phyloP scores from a whole-genome alignment of 106 monocot genomes.

The Iris macrosiphon region DNA sequence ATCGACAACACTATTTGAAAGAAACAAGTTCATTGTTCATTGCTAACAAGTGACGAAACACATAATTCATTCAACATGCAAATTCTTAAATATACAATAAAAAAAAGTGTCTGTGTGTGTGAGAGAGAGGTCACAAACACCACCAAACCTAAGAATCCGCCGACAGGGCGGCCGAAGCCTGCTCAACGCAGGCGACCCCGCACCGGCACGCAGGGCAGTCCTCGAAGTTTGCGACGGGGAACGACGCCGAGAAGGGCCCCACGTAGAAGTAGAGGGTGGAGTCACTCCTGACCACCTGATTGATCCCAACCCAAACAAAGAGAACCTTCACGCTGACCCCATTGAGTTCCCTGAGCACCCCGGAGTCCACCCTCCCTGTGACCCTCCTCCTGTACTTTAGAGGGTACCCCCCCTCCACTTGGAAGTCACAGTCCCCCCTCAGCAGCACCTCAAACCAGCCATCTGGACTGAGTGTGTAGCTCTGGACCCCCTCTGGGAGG shows the following conservation, averaged over 20 bases:
- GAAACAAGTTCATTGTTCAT: too few species aligned
- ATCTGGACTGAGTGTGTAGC: constrained; percentile 11
- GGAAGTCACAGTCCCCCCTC: constrained; percentile 15
- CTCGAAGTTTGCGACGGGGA: constrained; percentile 24
- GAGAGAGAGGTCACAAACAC: too few species aligned
- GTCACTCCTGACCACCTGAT: constrained; percentile 13
- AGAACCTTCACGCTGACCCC: constrained; percentile 41
- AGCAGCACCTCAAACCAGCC: constrained; percentile 26
- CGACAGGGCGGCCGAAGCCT: not conserved
- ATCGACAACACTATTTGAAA: too few species aligned
- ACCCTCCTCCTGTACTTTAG: constrained; percentile 28
- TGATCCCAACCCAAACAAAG: constrained; percentile 30
- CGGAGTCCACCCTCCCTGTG: constrained; percentile 23
- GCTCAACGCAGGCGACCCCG: constrained; percentile 6
- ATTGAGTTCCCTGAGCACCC: constrained; percentile 11
- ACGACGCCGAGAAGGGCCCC: constrained; percentile 39
- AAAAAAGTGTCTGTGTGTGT: too few species aligned
- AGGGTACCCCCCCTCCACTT: constrained; percentile 21
- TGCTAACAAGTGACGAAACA: too few species aligned
- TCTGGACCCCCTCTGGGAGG: constrained; percentile 26
- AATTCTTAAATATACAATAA: too few species aligned
- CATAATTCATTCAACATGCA: too few species aligned
- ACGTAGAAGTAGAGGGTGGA: constrained; percentile 25
- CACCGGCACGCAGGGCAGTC: constrained; percentile 26
- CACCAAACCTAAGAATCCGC: constrained; percentile 5